Evolutionary conservation across 768 basidiomycete species (phyloP).

Genomic region (Stropharia rugosoannulata): DNA sequence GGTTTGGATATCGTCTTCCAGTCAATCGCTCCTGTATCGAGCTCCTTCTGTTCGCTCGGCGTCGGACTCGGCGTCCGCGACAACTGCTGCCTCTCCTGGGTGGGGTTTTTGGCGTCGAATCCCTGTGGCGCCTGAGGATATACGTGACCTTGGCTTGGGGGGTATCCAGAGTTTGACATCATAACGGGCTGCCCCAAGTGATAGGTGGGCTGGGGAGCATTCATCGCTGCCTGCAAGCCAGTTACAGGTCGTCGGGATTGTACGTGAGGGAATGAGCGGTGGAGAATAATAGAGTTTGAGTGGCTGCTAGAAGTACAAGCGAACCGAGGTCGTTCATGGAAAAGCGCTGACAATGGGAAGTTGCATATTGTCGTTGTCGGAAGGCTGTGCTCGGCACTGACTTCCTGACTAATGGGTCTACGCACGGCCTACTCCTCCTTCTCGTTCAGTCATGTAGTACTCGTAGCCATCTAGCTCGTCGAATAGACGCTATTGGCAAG

Average conservation of each 20-base stretch:
- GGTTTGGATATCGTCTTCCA: constrained; percentile 41
- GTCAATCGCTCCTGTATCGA: constrained; percentile 43
- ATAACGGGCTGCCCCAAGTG: background rate
- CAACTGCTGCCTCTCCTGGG: constrained; percentile 12
- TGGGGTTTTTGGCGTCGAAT: constrained; percentile 7
- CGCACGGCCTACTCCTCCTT: background rate
- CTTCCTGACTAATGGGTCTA: background rate
- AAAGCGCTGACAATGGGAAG: background rate
- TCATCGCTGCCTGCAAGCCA: constrained; percentile 7
- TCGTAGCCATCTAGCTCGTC: too few relatives aligned
- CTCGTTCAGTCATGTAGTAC: too few relatives aligned
- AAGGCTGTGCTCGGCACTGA: constrained; percentile 5
- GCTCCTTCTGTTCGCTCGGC: constrained; percentile 52
- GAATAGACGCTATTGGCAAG: too few relatives aligned
- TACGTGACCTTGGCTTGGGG: background rate
- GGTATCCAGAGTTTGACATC: constrained; percentile 3
- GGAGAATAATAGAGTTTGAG: background rate
- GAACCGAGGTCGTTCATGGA: background rate
- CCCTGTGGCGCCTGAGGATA: background rate
- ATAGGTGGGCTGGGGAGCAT: background rate
- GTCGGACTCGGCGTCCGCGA: constrained; percentile 61
- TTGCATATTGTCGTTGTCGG: background rate
- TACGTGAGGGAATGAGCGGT: background rate
- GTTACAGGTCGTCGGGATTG: background rate
- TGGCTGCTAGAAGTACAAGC: background rate